Base-by-base conservation (phyloP, 345 rosid species). In the Rhodamnia argentea region DNA sequence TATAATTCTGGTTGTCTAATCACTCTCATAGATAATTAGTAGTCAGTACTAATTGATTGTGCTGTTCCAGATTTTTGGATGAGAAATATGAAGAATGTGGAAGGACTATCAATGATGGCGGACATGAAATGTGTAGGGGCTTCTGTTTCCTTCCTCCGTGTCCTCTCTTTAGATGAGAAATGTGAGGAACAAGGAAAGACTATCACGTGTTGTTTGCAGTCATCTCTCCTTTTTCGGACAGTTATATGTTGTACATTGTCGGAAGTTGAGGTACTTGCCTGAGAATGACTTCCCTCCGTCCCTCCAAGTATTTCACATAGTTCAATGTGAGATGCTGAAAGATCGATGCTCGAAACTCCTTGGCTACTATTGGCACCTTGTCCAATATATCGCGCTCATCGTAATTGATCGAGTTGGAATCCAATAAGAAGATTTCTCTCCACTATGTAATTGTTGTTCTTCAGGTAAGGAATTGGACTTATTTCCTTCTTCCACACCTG, bases 181-280 rank as follows among this genome's bases (percentile, higher is more conserved):
- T n/a, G 13, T n/a, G 18, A 59, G 62, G 62, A 58, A 5, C 55
- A 9, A 5, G 32, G 70, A n/a, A 59, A n/a, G 18, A 14, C 14
- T 59, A 4, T 57, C 27, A n/a, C n/a, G n/a, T n/a, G n/a, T n/a
- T n/a, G n/a, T 26, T 59, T 0, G 0, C 37, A 3, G 18, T 37
- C 70, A n/a, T 59, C 70, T n/a, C 15, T 1, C 29, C 70, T 37
- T 3, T 60, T 29, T n/a, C 70, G n/a, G n/a, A n/a, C n/a, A n/a
- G n/a, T n/a, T n/a, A n/a, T n/a, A n/a, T n/a, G n/a, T n/a, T n/a
- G n/a, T n/a, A n/a, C n/a, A n/a, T n/a, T n/a, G n/a, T n/a, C n/a
- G 13, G 27, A 58, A 58, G 13, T 12, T 58, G 10, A 6, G 10
- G 10, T n/a, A 60, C 70, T 6, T 60, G 20, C 18, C 37, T 5